Evolutionary conservation across 352 stramenopile genomes (phyloP), one percentile per base, ranked within the genome.

Genomic region (Pythium aphanidermatum): DNA sequence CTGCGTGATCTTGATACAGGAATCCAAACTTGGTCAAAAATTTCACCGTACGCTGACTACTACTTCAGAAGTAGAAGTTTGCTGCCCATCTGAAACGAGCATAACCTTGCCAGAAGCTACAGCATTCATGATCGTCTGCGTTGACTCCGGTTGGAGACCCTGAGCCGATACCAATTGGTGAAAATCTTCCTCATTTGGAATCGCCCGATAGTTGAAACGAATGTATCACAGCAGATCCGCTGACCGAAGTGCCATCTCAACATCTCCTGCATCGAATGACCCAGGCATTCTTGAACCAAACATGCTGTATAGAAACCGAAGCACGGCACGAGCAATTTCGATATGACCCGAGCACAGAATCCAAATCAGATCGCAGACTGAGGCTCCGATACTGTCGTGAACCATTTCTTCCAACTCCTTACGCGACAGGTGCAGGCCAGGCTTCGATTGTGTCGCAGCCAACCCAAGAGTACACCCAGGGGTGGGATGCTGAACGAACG

Each of bases 311-410:
- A 58, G 57, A 53, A 65, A 46, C 14, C 4, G 46, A 27, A 65
- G 34, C 6, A 65, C 59, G 34, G 55, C 55, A 63, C 44, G 35
- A 58, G 55, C 60, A 63, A 69, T 63, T 35, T 51, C 60, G 23
- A 63, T 65, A 51, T 69, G 60, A 63, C 50, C 55, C 3, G 56
- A 63, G 38, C 42, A 58, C 32, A 69, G 31, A 16, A 50, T 42
- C 49, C 58, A 68, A 26, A 68, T 63, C 43, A 68, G 55, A 40
- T 68, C 54, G 27, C 5, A 51, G 10, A 58, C 41, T 54, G 31
- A 31, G 8, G 46, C 41, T 51, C 45, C 46, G 28, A 16, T 43
- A 21, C 39, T 65, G 35, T 33, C 27, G 9, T 37, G 23, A 55
- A 58, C 38, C 55, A 69, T 60, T 55, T 63, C 49, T n/a, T 52